Base-by-base conservation (phyloP, 306 rosid species). In the Hippophae rhamnoides region DNA sequence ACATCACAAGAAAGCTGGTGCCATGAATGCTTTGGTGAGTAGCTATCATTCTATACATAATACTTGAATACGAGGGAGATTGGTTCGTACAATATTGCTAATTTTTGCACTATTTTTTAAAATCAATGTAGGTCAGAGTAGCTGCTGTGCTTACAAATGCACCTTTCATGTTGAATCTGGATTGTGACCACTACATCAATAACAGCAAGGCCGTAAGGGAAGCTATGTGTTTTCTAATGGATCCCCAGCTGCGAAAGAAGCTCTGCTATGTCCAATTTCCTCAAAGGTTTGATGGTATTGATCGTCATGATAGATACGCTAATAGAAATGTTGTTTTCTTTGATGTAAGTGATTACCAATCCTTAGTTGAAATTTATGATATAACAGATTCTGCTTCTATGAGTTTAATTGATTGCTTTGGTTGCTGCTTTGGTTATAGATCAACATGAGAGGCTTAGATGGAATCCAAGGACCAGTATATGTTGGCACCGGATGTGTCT, bases 401-500 rank as follows among this genome's bases (percentile, higher is more conserved):
- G 31, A 52, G 38, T 14, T 66, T 18, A 14, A 7, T 67, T 55
- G 49, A 58, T 27, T 71, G 44, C 56, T 43, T 73, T 74, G 70
- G 65, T 68, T 26, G 42, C 76, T 57, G 47, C 58, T 53, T 62
- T 66, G 27, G 14, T 69, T 40, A 26, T 59, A 88, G 99, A 82
- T 93, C 74, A 86, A 82, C 86, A 93, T 93, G 95, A 89, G 85
- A 88, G 89, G 99, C 48, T 73, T 93, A 31, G 97, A 93, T 64
- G 99, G 99, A 62, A 84, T 93, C 78, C 99, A 93, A 82, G 99
- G 99, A 49, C 99, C 99, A 0, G 74, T 88, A 5, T 93, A 88
- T 74, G 95, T 93, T 68, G 99, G 97, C 13, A 80, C 88, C 18
- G 99, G 99, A 75, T 78, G 90, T 66, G 97, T 93, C 57, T 88